Evolutionary conservation across 495 filamentous ascomycete species (phyloP), one percentile per base, ranked within the genome.

Genomic region (Amniculicola lignicola): DNA sequence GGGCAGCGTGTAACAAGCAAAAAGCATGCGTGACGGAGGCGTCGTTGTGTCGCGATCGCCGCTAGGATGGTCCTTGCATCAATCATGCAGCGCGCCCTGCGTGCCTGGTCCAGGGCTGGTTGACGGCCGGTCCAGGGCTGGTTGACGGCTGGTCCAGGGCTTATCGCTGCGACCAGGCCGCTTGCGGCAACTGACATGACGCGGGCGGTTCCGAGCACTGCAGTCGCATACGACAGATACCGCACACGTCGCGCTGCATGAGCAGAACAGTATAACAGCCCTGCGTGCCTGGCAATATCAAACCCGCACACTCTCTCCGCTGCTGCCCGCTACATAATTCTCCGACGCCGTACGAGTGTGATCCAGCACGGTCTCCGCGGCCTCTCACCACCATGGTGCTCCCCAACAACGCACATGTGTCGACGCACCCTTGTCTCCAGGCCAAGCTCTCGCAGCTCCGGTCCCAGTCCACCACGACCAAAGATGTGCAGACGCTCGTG

Each of bases 391-490:
- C 27, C 35, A 60, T 54, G 55, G 22, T 51, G 65, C 73, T 87
- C 27, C 85, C 83, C 14, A 47, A 77, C 24, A 91, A 90, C 67
- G 83, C 93, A 46, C 89, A 91, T 69, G 72, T 95, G 70, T 95
- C 89, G 16, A 75, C 73, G 21, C 92, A 97, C 65, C 92, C 92
- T 21, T 95, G 89, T 68, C 78, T 96, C 11, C 74, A 81, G 46
- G 87, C 88, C 57, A 97, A 97, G 75, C 84, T 97, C 62, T 89
- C 86, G 31, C 88, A 90, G 70, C 84, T 97, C 12, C 84, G 92
- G 40, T 93, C 88, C 18, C 70, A 78, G 23, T 74, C 69, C 35
- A 84, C 89, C 40, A 79, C 78, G 37, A 77, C 89, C 0, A 74
- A 81, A 40, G 89, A 96, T 50, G 90, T 89, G 63, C 89, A 91